phyloP scores from a whole-genome alignment of 352 stramenopile genomes.

The Globisporangium polare region DNA sequence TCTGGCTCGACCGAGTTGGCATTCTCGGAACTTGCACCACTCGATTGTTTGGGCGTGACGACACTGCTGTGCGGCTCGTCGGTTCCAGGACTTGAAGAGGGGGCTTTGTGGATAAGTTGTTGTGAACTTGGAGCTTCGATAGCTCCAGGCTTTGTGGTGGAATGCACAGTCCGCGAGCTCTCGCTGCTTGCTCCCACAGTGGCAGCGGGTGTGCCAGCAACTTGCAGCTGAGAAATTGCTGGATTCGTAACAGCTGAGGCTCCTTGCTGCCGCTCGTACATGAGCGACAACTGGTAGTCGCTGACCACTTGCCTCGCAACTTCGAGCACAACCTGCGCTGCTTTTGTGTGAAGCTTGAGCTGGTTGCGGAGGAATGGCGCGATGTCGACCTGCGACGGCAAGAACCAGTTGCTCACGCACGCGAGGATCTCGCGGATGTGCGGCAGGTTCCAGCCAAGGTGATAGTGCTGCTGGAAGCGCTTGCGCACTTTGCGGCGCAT shows the following conservation, averaged over 20 bases:
- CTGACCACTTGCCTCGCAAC: conserved; percentile 45
- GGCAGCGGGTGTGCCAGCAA: not conserved
- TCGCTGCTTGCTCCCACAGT: not conserved
- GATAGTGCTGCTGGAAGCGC: conserved; percentile 74
- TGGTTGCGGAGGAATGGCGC: conserved; percentile 59
- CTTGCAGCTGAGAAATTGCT: not conserved
- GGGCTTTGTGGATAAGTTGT: not conserved
- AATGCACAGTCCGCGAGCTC: not conserved
- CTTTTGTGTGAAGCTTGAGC: conserved; percentile 19
- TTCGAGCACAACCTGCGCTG: conserved; percentile 34
- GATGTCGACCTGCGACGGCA: conserved; percentile 50
- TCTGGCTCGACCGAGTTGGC: no score
- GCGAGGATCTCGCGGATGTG: conserved; percentile 57
- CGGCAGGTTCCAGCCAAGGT: conserved; percentile 58
- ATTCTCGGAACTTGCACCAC: not conserved
- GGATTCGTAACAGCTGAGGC: not conserved
- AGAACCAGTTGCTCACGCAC: conserved; percentile 64
- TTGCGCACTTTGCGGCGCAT: conserved; percentile 39
- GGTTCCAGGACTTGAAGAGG: not conserved
- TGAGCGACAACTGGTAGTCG: conserved; percentile 55
- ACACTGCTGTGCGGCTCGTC: not conserved
- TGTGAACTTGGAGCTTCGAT: not conserved
- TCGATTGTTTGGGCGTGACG: not conserved
- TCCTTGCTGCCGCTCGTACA: conserved; percentile 14
- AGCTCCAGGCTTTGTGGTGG: not conserved